phyloP scores from a whole-genome alignment of 2,329 filamentous ascomycete genomes.

The Hymenoscyphus linearis region DNA sequence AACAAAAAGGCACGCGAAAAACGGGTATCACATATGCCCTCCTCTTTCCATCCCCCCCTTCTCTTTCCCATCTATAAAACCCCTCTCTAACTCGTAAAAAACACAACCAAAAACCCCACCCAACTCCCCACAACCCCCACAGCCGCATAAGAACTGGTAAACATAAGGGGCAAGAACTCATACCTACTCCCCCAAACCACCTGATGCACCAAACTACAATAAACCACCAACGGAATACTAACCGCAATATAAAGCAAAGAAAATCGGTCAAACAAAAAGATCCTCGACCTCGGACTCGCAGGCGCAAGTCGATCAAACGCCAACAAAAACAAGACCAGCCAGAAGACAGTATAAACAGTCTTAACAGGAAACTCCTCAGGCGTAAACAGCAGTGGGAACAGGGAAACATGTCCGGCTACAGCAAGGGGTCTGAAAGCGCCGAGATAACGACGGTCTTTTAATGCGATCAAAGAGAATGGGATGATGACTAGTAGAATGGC shows the following conservation, averaged over 20 bases:
- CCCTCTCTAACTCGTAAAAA: constrained; percentile 50
- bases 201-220: constrained; percentile 79
- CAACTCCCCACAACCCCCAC: constrained; percentile 94
- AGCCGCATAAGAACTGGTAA: constrained; percentile 90
- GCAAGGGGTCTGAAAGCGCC: constrained; percentile 88
- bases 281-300: constrained; percentile 69
- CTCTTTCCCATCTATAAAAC: neutral
- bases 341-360: constrained; percentile 85
- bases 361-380: constrained; percentile 91
- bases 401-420: constrained; percentile 88
- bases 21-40: no score
- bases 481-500: constrained; percentile 91
- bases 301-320: constrained; percentile 84
- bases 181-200: constrained; percentile 76
- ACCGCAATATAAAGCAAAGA: constrained; percentile 84
- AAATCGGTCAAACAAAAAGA: constrained; percentile 89
- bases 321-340: constrained; percentile 81
- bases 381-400: constrained; percentile 92
- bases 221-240: constrained; percentile 82
- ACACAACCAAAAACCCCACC: constrained; percentile 90
- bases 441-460: constrained; percentile 84
- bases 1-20: no score
- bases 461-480: constrained; percentile 86
- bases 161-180: constrained; percentile 94
- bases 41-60: neutral